These are phyloP conservation scores for Sclerotiophoma versabilis DNA, from an alignment of 2,329 filamentous ascomycete genomes.

Conservation along the genomic window DNA sequence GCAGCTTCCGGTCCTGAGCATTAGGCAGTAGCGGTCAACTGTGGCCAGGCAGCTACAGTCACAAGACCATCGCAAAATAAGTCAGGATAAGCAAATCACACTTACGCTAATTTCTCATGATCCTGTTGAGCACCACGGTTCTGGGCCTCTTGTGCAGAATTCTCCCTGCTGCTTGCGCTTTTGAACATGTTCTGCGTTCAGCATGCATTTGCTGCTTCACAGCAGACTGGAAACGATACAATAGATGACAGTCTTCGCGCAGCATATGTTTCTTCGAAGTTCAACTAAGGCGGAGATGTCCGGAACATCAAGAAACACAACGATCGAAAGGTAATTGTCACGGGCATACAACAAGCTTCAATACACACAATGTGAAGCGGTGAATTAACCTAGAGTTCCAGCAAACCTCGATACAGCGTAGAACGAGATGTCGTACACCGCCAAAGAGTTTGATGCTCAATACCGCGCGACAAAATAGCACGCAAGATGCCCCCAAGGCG, in stretches of 20 bases:
- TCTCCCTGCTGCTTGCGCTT: too few species aligned
- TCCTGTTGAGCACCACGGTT: too few species aligned
- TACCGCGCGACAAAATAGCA: neutral
- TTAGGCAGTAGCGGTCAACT: neutral
- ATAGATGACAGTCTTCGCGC: too few species aligned
- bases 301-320: neutral
- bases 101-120: too few species aligned
- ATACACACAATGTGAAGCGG: neutral
- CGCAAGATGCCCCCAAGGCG: conserved; percentile 17
- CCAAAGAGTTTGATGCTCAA: neutral
- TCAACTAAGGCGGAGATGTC: neutral
- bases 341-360: neutral
- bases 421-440: neutral
- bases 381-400: neutral
- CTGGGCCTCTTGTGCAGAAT: too few species aligned
- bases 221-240: too few species aligned
- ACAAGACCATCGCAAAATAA: neutral
- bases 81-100: neutral
- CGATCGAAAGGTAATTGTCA: neutral
- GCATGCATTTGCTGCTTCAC: too few species aligned
- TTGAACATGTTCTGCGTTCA: too few species aligned
- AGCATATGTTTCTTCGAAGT: too few species aligned
- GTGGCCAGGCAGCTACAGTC: neutral
- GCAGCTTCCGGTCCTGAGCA: conserved; percentile 2
- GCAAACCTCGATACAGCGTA: neutral